phyloP scores from a whole-genome alignment of 176 grass and related monocot species.

The sorghum (Sorghum bicolor) region Sorghum_bicolor_NCBIv3 NC_012871.2:56196001-56196500 shows the following conservation, averaged over 20 bases:
- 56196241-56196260: neutral
- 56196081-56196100: too few relatives aligned
- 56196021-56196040: too few relatives aligned
- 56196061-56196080: too few relatives aligned
- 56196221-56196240: neutral
- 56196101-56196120: neutral
- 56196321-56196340: neutral
- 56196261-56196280: neutral
- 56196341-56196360: neutral
- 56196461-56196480: neutral
- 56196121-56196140: neutral
- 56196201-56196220: neutral
- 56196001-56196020: neutral
- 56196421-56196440: neutral
- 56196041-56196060: too few relatives aligned
- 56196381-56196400: neutral
- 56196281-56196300: neutral
- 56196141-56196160: neutral
- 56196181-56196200: neutral
- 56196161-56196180: neutral
- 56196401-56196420: neutral
- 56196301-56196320: neutral
- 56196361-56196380: neutral
- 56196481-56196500: neutral
- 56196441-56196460: conserved; percentile 1